Percentiles rank a stretch among this genome's conserved stretches.
phyloP scores from a whole-genome alignment of 768 basidiomycete genomes.

The Clavulina sp. region DNA sequence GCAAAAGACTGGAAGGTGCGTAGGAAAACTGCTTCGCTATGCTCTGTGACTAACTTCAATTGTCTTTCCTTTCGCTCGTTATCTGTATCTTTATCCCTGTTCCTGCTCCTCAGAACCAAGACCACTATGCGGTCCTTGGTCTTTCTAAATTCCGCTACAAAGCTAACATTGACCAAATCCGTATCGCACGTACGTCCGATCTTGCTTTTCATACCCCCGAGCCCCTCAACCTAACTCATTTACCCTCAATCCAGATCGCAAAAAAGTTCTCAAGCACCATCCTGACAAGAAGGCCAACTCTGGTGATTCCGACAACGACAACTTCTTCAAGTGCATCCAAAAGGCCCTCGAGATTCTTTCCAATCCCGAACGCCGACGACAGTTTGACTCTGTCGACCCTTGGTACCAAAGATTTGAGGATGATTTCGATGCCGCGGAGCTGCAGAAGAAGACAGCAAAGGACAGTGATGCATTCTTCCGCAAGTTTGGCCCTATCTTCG shows the following conservation, averaged over 20 bases:
- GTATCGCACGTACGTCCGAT: slow-evolving; percentile 67
- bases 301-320: slow-evolving; percentile 85
- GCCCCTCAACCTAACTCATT: not conserved
- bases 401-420: slow-evolving; percentile 53
- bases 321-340: slow-evolving; percentile 99
- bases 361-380: slow-evolving; percentile 69
- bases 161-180: slow-evolving; percentile 84
- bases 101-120: slow-evolving; percentile 61
- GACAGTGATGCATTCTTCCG: slow-evolving; percentile 50
- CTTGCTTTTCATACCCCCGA: not conserved
- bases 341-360: slow-evolving; percentile 94
- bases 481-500: slow-evolving; percentile 64
- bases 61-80: not conserved
- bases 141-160: slow-evolving; percentile 76
- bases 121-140: slow-evolving; percentile 93
- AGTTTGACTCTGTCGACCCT: slow-evolving; percentile 94
- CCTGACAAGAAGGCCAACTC: slow-evolving; percentile 87
- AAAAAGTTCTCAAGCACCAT: slow-evolving; percentile 98
- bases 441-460: slow-evolving; percentile 34
- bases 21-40: slow-evolving; percentile 5
- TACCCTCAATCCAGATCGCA: slow-evolving; percentile 48
- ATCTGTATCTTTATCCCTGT: not conserved
- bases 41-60: too few relatives aligned
- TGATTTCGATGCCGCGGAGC: slow-evolving; percentile 49
- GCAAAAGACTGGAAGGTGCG: slow-evolving; percentile 96